phyloP scores from a whole-genome alignment of 768 basidiomycete genomes.

The Russula dissimulans region DNA sequence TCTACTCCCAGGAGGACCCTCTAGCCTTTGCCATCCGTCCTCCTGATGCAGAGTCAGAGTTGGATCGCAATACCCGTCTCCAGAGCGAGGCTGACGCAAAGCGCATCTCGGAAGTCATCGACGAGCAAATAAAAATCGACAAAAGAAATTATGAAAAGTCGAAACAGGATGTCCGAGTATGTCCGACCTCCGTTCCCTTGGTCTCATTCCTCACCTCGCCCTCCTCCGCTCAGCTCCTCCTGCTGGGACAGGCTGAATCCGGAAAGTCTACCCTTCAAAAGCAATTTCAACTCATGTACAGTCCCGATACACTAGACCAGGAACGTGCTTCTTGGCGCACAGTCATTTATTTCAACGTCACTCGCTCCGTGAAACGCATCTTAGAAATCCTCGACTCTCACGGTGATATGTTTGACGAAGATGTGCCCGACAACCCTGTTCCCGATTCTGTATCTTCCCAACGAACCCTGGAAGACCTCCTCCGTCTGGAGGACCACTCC shows the following conservation, averaged over 20 bases:
- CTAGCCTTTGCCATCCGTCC: constrained; percentile 60
- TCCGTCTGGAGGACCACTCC: background rate
- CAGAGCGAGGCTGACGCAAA: constrained; percentile 64
- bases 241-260: constrained; percentile 72
- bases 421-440: background rate
- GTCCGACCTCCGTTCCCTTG: background rate
- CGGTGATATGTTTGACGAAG: constrained; percentile 15
- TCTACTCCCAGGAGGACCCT: constrained; percentile 65
- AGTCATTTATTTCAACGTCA: constrained; percentile 74
- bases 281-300: constrained; percentile 77
- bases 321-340: constrained; percentile 71
- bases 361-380: constrained; percentile 32
- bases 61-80: constrained; percentile 52
- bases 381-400: constrained; percentile 27
- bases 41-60: constrained; percentile 53
- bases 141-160: constrained; percentile 53
- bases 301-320: constrained; percentile 55
- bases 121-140: constrained; percentile 68
- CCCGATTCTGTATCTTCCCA: constrained; percentile 4
- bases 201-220: constrained; percentile 13
- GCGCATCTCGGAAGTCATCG: constrained; percentile 70
- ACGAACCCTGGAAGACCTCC: background rate
- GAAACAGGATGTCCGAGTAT: constrained; percentile 69
- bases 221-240: constrained; percentile 40
- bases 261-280: constrained; percentile 73